Base-by-base conservation (phyloP, 106 monocot species). In the Acanthochlamys bracteata region DNA sequence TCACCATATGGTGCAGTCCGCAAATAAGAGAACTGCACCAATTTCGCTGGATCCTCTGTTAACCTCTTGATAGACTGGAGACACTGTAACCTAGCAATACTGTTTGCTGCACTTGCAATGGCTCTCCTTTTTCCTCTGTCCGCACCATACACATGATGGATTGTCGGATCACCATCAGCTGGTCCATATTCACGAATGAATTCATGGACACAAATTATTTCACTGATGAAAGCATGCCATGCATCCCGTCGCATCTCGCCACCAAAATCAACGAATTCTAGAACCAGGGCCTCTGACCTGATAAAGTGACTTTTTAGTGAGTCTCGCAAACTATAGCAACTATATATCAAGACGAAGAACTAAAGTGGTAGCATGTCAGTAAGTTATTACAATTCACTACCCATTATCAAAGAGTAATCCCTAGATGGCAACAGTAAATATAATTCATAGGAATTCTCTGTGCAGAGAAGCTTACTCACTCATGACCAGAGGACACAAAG, bases 251-350 rank as follows among this genome's bases (percentile, higher is more conserved):
- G 82, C 71, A 82, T 84, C 68, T 98, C 96, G 57, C 84, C 82
- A 69, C 88, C 90, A 81, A 98, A 91, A 79, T 90, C 85, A 68
- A 98, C 83, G 80, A 98, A 98, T 61, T 98, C 96, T 46, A 98
- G 72, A 22, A 83, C 78, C 91, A 87, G 85, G 63, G 66, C 66
- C 41, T 81, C 71, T 71, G 72, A 64, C 71, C 89, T 94, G 74
- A 43, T 73, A 10, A 65, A 39, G 12, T 49, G 10, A 14, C 2
- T 49, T 17, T 33, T 61, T 39, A 56, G 11, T 56, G 67, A 60
- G 25, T 20, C 55, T 20, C 2, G 8, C 51, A 51, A 15, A 19
- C 51, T 51, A 8, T 19, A 4, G 51, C 17, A 15, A 51, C 9
- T 3, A 51, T 15, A 51, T 51, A 2, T 51, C 51, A 46, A 8